Evolutionary conservation across 257 asterid species (phyloP).

Genomic region (Paraleonurus japonicus): DNA sequence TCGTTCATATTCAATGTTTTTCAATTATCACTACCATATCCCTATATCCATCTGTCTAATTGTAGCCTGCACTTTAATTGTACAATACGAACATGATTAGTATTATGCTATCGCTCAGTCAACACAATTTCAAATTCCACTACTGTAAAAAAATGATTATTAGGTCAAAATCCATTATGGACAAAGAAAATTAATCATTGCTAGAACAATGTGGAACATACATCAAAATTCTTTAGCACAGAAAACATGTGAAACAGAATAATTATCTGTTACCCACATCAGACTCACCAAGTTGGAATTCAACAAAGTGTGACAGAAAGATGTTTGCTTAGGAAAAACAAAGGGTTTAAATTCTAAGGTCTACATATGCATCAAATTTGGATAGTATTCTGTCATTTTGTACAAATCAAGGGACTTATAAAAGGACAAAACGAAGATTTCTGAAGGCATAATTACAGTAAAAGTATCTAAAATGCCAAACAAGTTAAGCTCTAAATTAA

Average conservation of each 20-base stretch:
- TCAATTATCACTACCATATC: background rate
- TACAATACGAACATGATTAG: background rate
- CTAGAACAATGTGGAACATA: background rate
- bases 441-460: background rate
- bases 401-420: background rate
- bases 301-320: background rate
- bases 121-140: background rate
- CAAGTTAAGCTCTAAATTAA: slow-evolving; percentile 8
- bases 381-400: background rate
- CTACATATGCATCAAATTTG: background rate
- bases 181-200: background rate
- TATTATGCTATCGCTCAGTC: background rate
- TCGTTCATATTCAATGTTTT: background rate
- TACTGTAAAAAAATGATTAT: background rate
- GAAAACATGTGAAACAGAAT: background rate
- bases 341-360: background rate
- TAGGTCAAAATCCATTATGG: background rate
- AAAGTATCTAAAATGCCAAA: slow-evolving; percentile 2
- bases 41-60: background rate
- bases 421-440: background rate
- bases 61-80: background rate
- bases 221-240: background rate
- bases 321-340: background rate
- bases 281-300: background rate
- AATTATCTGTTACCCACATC: background rate